phyloP scores from a whole-genome alignment of 1,284 basidiomycete species.

The Ganoderma lucidum region DNA sequence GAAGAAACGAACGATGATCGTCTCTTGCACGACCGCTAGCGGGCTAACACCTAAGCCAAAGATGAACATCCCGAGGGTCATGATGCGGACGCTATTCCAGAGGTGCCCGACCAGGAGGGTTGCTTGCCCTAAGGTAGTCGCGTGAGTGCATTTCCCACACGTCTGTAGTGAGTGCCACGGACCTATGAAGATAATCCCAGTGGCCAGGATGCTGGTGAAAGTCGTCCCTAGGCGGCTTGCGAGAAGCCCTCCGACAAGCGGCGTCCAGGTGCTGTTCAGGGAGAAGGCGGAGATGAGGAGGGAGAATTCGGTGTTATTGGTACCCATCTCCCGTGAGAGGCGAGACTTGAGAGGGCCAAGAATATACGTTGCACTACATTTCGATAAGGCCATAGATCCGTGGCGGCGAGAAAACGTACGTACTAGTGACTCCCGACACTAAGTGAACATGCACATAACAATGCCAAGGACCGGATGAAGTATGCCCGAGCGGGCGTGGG shows the following conservation, averaged over 20 bases:
- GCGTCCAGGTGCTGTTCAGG: slow-evolving; percentile 84
- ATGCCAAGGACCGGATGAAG: slow-evolving; percentile 64
- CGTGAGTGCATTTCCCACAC: slow-evolving; percentile 14
- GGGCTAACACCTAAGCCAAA: slow-evolving; percentile 85
- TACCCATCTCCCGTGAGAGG: slow-evolving; percentile 75
- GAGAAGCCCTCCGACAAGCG: slow-evolving; percentile 73
- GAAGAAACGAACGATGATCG: slow-evolving; percentile 84
- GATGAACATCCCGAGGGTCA: slow-evolving; percentile 77
- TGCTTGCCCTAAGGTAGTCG: slow-evolving; percentile 57
- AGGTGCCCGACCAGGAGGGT: slow-evolving; percentile 71
- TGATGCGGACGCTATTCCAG: slow-evolving; percentile 62
- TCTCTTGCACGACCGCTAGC: slow-evolving; percentile 79
- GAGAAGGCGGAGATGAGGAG: slow-evolving; percentile 79
- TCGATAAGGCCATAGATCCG: neutral
- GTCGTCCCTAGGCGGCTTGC: slow-evolving; percentile 76
- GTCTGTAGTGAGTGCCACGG: slow-evolving; percentile 27
- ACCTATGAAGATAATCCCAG: slow-evolving; percentile 74
- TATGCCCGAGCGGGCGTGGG: slow-evolving; percentile 46
- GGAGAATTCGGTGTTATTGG: slow-evolving; percentile 80
- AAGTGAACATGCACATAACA: slow-evolving; percentile 78
- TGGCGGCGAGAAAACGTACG: slow-evolving; percentile 34
- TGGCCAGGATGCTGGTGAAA: slow-evolving; percentile 73
- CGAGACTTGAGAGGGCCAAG: slow-evolving; percentile 80
- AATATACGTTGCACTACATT: slow-evolving; percentile 68
- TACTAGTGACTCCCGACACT: slow-evolving; percentile 83